phyloP scores from a whole-genome alignment of 2,329 filamentous ascomycete species.

The Parascedosporium putredinis region DNA sequence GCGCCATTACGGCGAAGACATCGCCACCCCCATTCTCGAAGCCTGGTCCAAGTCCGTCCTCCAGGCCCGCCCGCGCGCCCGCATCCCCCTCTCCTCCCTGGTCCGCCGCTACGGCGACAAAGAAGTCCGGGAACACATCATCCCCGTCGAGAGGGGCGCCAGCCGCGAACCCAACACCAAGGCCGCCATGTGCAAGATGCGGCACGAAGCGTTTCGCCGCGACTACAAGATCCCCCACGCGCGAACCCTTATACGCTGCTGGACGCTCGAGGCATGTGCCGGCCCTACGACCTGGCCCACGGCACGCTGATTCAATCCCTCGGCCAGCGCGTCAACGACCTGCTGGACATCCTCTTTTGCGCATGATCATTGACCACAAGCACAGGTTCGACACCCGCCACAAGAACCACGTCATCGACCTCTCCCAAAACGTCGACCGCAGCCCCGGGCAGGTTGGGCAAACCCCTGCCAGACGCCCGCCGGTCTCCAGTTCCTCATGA shows the following conservation, averaged over 20 bases:
- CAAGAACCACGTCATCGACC: conserved; percentile 43
- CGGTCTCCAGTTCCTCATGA: conserved; percentile 50
- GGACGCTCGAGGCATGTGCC: conserved; percentile 37
- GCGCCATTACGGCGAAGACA: conserved; percentile 18
- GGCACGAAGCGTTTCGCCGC: conserved; percentile 49
- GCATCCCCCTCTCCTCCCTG: conserved; percentile 51
- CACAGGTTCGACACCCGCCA: conserved; percentile 39
- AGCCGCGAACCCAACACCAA: conserved; percentile 20
- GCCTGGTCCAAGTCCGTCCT: conserved; percentile 28
- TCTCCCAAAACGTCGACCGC: conserved; percentile 65
- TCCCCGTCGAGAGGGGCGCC: conserved; percentile 29
- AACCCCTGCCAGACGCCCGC: conserved; percentile 58
- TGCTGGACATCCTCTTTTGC: conserved; percentile 52
- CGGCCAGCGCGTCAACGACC: conserved; percentile 53
- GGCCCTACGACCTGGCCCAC: conserved; percentile 45
- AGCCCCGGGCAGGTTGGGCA: conserved; percentile 44
- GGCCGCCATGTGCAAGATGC: conserved; percentile 47
- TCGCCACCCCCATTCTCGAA: conserved; percentile 17
- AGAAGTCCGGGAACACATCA: conserved; percentile 38
- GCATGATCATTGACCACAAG: conserved; percentile 25
- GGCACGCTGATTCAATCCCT: conserved; percentile 36
- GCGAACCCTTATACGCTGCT: conserved; percentile 49
- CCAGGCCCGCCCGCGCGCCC: conserved; percentile 41
- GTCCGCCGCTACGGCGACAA: conserved; percentile 45
- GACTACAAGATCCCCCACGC: conserved; percentile 34